phyloP scores from a whole-genome alignment of 495 filamentous ascomycete genomes.

The Hypoxylon rickii region DNA sequence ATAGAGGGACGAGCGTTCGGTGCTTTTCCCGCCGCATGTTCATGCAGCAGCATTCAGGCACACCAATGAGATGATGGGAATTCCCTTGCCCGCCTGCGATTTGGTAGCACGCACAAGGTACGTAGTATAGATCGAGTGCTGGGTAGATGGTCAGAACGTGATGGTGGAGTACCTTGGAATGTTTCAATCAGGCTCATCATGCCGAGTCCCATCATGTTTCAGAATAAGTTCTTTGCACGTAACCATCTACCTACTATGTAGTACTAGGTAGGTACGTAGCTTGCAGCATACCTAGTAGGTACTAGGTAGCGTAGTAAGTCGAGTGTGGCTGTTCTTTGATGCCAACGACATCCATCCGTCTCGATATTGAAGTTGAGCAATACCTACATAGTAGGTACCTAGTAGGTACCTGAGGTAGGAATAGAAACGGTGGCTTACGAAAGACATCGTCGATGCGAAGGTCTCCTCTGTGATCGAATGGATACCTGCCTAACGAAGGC shows the following conservation, averaged over 20 bases:
- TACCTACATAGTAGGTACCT: not conserved
- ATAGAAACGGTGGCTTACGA: not conserved
- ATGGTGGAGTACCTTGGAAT: constrained; percentile 22
- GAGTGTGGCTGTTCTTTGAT: constrained; percentile 10
- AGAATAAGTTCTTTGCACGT: too few species aligned
- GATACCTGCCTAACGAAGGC: too few species aligned
- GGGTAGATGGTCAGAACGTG: constrained; percentile 7
- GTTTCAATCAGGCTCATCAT: constrained; percentile 28
- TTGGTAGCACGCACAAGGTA: too few species aligned
- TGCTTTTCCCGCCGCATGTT: constrained; percentile 27
- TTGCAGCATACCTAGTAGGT: too few species aligned
- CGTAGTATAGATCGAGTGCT: too few species aligned
- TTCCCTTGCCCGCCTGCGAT: constrained; percentile 9
- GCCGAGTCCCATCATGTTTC: constrained; percentile 31
- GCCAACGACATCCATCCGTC: too few species aligned
- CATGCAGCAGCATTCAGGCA: constrained; percentile 32
- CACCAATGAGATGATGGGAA: constrained; percentile 27
- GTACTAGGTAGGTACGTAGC: too few species aligned
- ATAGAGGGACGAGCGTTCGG: constrained; percentile 12
- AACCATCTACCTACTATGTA: too few species aligned
- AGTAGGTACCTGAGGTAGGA: not conserved
- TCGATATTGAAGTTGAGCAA: constrained; percentile 14
- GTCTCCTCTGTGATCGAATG: too few species aligned
- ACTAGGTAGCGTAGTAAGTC: constrained; percentile 16
- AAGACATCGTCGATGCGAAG: too few species aligned